These are phyloP conservation scores for Phytophthora crassamura DNA, from an alignment of 352 stramenopile genomes.

Conservation along the genomic window DNA sequence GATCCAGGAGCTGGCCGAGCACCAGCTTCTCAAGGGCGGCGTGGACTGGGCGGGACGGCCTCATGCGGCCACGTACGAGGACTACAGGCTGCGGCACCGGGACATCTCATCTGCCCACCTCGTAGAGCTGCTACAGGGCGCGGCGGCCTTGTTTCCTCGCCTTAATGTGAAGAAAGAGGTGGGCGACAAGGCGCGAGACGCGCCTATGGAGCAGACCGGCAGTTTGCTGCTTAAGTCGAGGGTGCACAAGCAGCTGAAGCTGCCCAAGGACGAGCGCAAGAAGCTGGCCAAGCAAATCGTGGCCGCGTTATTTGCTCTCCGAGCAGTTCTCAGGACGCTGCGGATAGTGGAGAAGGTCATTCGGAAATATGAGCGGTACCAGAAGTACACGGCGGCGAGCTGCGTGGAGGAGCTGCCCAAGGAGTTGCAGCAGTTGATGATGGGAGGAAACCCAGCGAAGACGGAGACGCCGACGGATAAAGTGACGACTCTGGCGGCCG, in stretches of 20 bases:
- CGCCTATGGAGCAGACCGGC: conserved; percentile 26
- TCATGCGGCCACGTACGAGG: conserved; percentile 67
- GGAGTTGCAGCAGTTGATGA: conserved; percentile 54
- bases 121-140: conserved; percentile 56
- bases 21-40: conserved; percentile 59
- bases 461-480: conserved; percentile 36
- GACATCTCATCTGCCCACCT: conserved; percentile 74
- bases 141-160: conserved; percentile 28
- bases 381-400: conserved; percentile 55
- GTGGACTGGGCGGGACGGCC: conserved; percentile 72
- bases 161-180: conserved; percentile 23
- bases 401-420: conserved; percentile 61
- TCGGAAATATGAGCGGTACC: conserved; percentile 72
- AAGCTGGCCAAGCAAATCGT: conserved; percentile 69
- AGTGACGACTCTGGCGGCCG: conserved; percentile 62
- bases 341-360: conserved; percentile 70
- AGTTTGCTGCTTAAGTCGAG: conserved; percentile 69
- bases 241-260: conserved; percentile 36
- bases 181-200: conserved; percentile 10
- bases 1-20: conserved; percentile 69
- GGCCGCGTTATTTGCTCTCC: conserved; percentile 44
- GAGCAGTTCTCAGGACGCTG: conserved; percentile 57
- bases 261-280: conserved; percentile 50
- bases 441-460: conserved; percentile 13
- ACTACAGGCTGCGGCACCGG: conserved; percentile 78